phyloP scores from a whole-genome alignment of 2,329 filamentous ascomycete genomes.

The Furcasterigmium sp. region DNA sequence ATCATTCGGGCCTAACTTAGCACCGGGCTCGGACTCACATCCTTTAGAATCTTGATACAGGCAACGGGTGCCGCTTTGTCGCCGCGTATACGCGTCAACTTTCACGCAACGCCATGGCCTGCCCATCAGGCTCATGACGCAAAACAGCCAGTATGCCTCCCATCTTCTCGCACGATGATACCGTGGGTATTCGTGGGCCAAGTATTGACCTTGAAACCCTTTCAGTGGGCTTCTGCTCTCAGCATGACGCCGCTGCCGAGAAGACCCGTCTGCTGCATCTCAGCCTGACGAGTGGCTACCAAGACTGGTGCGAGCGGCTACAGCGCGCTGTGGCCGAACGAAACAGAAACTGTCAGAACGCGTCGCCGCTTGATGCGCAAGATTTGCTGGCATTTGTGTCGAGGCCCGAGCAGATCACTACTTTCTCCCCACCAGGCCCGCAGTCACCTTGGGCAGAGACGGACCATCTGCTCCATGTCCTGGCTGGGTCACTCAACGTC shows the following conservation, averaged over 20 bases:
- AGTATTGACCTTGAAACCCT: too few relatives aligned
- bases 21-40: too few relatives aligned
- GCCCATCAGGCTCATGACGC: too few relatives aligned
- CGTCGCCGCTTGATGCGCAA: slow-evolving; percentile 20
- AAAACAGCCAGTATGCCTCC: too few relatives aligned
- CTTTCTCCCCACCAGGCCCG: slow-evolving; percentile 1
- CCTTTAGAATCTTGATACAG: too few relatives aligned
- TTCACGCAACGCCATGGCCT: too few relatives aligned
- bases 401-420: slow-evolving; percentile 13
- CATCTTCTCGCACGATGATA: too few relatives aligned
- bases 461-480: slow-evolving; percentile 17
- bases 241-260: slow-evolving; percentile 18
- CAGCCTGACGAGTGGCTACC: slow-evolving; percentile 24
- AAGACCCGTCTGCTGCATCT: slow-evolving; percentile 18
- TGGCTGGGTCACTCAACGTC: background rate
- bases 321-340: slow-evolving; percentile 25
- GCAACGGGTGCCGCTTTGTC: too few relatives aligned
- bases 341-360: slow-evolving; percentile 7
- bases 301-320: slow-evolving; percentile 28
- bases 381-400: slow-evolving; percentile 27
- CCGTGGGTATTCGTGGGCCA: too few relatives aligned
- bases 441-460: slow-evolving; percentile 24
- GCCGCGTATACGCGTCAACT: too few relatives aligned
- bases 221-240: slow-evolving; percentile 22
- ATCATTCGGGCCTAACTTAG: too few relatives aligned